Evolutionary conservation across 129 eudicot species (phyloP).

Genomic region (Cynara cardunculus): DNA sequence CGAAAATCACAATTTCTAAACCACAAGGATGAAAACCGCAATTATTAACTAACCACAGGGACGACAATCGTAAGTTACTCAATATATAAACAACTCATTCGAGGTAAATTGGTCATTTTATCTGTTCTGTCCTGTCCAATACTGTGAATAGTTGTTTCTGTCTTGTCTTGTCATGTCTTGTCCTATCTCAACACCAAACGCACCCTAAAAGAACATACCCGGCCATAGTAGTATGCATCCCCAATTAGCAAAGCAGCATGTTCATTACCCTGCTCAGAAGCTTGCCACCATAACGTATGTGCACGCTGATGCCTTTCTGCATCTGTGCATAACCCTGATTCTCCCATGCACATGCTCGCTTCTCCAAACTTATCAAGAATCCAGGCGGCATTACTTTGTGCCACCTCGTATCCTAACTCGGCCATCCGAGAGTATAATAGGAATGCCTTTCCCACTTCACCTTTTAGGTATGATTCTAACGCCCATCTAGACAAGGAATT

Average conservation of each 20-base stretch:
- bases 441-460: conserved; percentile 88
- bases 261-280: conserved; percentile 99
- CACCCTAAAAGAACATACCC: conserved; percentile 48
- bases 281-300: conserved; percentile 96
- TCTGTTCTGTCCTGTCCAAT: too few relatives aligned
- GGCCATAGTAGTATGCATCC: conserved; percentile 92
- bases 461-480: conserved; percentile 83
- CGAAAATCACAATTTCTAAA: too few relatives aligned
- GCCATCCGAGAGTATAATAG: conserved; percentile 94
- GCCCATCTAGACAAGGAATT: conserved; percentile 98
- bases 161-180: too few relatives aligned
- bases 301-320: conserved; percentile 83
- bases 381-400: conserved; percentile 99
- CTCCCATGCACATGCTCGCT: conserved; percentile 89
- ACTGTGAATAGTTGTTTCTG: too few relatives aligned
- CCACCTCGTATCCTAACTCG: conserved; percentile 95
- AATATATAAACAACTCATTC: too few relatives aligned
- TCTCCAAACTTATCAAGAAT: conserved; percentile 91
- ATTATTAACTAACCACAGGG: too few relatives aligned
- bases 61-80: too few relatives aligned
- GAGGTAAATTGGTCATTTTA: too few relatives aligned
- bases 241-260: conserved; percentile 95
- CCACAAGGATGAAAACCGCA: too few relatives aligned
- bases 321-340: conserved; percentile 75
- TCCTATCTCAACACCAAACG: too few relatives aligned